Evolutionary conservation across 495 filamentous ascomycete species (phyloP).

Genomic region (Penicillium antarcticum): DNA sequence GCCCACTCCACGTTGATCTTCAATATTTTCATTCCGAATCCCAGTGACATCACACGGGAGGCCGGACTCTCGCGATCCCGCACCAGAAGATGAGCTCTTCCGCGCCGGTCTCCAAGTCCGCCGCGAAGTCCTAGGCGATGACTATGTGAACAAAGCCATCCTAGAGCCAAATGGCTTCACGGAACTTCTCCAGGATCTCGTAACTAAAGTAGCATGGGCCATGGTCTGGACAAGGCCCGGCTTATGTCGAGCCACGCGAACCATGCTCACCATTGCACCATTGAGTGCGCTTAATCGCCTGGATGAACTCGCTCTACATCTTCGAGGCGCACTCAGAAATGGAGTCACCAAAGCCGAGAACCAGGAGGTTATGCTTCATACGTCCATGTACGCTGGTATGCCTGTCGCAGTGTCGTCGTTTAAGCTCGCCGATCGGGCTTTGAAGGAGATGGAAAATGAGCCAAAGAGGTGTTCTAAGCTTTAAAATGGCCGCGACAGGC

Average conservation of each 20-base stretch:
- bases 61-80: background rate
- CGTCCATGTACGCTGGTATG: background rate
- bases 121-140: background rate
- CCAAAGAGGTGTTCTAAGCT: background rate
- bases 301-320: background rate
- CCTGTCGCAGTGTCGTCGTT: background rate
- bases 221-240: background rate
- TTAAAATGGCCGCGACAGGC: background rate
- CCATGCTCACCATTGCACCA: background rate
- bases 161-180: background rate
- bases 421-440: background rate
- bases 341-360: background rate
- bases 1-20: background rate
- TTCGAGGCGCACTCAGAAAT: background rate
- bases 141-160: background rate
- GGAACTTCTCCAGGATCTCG: background rate
- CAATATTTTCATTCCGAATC: background rate
- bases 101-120: background rate
- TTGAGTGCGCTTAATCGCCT: background rate
- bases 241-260: background rate
- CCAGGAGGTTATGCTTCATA: background rate
- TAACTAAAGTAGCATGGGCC: background rate
- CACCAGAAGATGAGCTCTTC: background rate
- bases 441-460: background rate
- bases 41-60: background rate